Base-by-base conservation (phyloP, 257 asterid genomes). In the Parsonsia alboflavescens region DNA sequence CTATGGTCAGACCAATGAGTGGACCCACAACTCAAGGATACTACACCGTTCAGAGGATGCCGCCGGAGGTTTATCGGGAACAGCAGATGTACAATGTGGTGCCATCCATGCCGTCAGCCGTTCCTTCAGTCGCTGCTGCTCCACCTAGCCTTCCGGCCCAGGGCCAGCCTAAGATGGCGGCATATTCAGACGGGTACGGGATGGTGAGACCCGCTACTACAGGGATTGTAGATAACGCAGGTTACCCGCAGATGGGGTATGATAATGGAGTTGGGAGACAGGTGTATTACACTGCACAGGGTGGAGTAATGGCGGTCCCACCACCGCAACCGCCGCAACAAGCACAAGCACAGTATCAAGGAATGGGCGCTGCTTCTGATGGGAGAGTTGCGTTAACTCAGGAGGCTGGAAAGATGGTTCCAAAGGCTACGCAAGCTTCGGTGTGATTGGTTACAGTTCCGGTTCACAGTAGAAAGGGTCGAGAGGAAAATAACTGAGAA, bases 241-340 rank as follows among this genome's bases (percentile, higher is more conserved):
- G 89, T 19, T 93, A 93, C 79, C 80, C 88, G 36, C 96, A 84
- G 78, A 16, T 93, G 87, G 93, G 88, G 65, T 93, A 89, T 76
- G 97, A 93, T 22, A 78, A 82, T 1, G 93, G 91, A 0, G 70
- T 82, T 72, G 93, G 92, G 53, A 88, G 97, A 67, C 97, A 84
- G 78, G 86, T 91, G 82, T 85, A 86, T 76, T 93, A 90, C 82
- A 79, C 85, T 7, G 79, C 91, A 36, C 90, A 73, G 71, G 95
- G 95, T 13, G 88, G 88, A 4, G 89, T 83, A 4, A 78, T 89
- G 80, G 84, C 82, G 58, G 82, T 65, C 57, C 83, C 90, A 22
- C 81, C 88, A 76, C 87, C 74, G 57, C 88, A 68, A 6, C 83
- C 62, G 26, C 76, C 76, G 68, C 39, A 57, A 44, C 76, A 68